Conservation (phyloP, 257 asterid genomes). For the Solanum bukasovii region DNA sequence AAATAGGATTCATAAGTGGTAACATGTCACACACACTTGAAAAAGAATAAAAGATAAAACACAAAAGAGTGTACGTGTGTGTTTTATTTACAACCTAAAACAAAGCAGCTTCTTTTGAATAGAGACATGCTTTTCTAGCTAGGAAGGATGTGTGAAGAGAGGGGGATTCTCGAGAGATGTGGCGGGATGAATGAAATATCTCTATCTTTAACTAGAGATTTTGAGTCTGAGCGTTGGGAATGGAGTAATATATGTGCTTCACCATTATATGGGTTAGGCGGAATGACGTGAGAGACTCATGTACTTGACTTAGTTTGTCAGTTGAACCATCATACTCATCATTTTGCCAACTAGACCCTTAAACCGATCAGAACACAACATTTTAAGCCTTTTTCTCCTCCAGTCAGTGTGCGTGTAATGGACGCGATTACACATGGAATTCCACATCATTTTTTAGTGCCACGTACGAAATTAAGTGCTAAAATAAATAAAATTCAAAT, state of each 20-base stretch:
- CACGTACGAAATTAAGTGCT: no score
- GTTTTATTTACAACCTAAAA: slow-evolving; percentile 23
- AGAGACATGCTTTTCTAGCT: slow-evolving; percentile 42
- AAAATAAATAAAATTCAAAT: no score
- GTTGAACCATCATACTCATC: no score
- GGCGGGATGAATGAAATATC: neutral
- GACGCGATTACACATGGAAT: no score
- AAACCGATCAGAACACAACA: no score
- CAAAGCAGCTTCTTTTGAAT: slow-evolving; percentile 24
- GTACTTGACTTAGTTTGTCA: no score
- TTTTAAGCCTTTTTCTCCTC: no score
- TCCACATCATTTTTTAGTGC: no score
- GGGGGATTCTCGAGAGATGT: no score
- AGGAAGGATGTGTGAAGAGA: slow-evolving; percentile 41
- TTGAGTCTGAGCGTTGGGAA: neutral
- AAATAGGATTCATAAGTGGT: slow-evolving; percentile 24
- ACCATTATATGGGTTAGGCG: neutral
- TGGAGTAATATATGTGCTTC: neutral
- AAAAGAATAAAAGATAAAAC: slow-evolving; percentile 34
- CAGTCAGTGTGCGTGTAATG: no score
- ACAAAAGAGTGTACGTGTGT: slow-evolving; percentile 17
- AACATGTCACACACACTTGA: slow-evolving; percentile 43
- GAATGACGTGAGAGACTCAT: no score
- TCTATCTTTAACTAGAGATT: neutral
- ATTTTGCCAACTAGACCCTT: no score